Evolutionary conservation across 805 yeast species (phyloP), one percentile per base, ranked within the genome.

Genomic region (Candida verbasci): DNA sequence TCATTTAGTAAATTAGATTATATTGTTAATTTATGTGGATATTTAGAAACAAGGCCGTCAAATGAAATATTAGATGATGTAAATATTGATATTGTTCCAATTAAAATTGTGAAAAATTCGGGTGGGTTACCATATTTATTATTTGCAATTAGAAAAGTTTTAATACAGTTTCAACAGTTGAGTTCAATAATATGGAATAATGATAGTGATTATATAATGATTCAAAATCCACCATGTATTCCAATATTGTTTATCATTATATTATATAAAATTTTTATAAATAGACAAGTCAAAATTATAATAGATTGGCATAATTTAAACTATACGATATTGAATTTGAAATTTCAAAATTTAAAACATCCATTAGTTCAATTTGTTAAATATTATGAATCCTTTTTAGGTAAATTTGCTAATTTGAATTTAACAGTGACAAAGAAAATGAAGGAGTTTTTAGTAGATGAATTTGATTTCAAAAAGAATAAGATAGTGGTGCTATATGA

Each of bases 221-320:
- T 93, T 20, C 94, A 84, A 62, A 93, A 91, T 57, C 99, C 99
- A 0, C 99, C 99, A 0, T 76, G 86, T 3, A 70, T 93, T 32
- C 99, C 99, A 0, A 66, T 87, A 2, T 59, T 93, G 11, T 74
- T 84, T 0, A 63, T 89, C 2, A 70, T 78, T 0, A 72, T 82
- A 2, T 16, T 80, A 1, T 78, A 74, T 52, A 72, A 75, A 39
- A 57, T 63, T 30, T 24, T 76, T 12, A 58, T 67, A 41, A 58
- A 77, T 29, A 72, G 76, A 9, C 70, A 78, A 2, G 68, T 89
- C 4, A 70, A 73, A 50, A 58, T 91, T 17, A 71, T 93, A 15
- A 76, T 93, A 33, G 99, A 93, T 60, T 93, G 98, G 98, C 99
- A 93, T 59, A 93, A 93, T 58, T 68, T 93, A 48, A 95, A 94